These are phyloP conservation scores for Epichloe sylvatica DNA, from an alignment of 2,329 filamentous ascomycete species.

Conservation along the genomic window DNA sequence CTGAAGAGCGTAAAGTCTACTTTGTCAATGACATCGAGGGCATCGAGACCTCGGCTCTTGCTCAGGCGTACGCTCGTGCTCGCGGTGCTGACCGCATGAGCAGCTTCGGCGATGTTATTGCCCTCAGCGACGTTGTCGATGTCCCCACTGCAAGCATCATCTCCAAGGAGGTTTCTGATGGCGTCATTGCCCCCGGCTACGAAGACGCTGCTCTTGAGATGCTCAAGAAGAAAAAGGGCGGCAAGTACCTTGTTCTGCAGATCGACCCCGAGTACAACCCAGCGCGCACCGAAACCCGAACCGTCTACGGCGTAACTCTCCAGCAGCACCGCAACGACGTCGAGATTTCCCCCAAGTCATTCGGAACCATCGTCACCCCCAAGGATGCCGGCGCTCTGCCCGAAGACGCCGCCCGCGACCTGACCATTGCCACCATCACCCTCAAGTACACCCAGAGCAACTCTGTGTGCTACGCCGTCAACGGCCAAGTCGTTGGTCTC, in stretches of 20 bases:
- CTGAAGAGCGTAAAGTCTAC: conserved; percentile 90
- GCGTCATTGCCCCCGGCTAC: conserved; percentile 84
- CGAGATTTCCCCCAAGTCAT: conserved; percentile 76
- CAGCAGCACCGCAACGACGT: conserved; percentile 89
- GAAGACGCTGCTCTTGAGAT: conserved; percentile 75
- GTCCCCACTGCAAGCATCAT: conserved; percentile 93
- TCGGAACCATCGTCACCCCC: conserved; percentile 72
- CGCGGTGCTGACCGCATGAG: conserved; percentile 97
- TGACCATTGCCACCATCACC: conserved; percentile 91
- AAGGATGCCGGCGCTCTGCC: conserved; percentile 62
- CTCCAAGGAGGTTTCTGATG: conserved; percentile 92
- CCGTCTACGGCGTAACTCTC: conserved; percentile 79
- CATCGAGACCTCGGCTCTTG: conserved; percentile 71
- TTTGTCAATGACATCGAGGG: conserved; percentile 93
- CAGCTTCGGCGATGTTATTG: conserved; percentile 94
- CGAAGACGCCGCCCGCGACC: conserved; percentile 70
- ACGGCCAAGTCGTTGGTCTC: conserved; percentile 86
- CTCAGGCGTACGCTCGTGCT: conserved; percentile 90
- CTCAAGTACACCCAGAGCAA: conserved; percentile 99
- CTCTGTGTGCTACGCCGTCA: conserved; percentile 92
- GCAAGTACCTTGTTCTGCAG: conserved; percentile 89
- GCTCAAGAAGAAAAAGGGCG: conserved; percentile 94
- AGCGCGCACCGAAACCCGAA: conserved; percentile 66
- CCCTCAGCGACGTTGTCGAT: conserved; percentile 81
- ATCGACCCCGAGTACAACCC: conserved; percentile 84